A percentile compares a stretch with the other conserved stretches of the same genome.
Evolutionary conservation across 1,139 yeast genomes (phyloP).

Genomic region (Torulaspora globosa): DNA sequence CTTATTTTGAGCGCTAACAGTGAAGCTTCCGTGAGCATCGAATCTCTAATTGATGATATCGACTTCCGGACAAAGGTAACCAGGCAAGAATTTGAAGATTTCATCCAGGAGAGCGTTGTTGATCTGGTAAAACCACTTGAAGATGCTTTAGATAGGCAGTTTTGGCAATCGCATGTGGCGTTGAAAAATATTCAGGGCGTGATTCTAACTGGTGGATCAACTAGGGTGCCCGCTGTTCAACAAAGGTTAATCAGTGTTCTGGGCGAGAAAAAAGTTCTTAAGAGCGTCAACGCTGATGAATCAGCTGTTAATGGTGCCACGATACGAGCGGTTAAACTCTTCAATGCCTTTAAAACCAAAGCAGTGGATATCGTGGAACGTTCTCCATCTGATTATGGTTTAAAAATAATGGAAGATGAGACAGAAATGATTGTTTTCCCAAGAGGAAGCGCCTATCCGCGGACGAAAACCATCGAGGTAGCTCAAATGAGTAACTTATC

Average conservation of each 20-base stretch:
- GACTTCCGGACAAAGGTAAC: constrained; percentile 67
- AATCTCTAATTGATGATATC: constrained; percentile 61
- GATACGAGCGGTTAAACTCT: constrained; percentile 65
- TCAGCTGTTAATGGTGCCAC: constrained; percentile 90
- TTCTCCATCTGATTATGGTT: constrained; percentile 44
- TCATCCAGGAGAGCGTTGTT: constrained; percentile 43
- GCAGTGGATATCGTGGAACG: constrained; percentile 57
- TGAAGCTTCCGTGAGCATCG: constrained; percentile 71
- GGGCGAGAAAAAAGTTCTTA: constrained; percentile 64
- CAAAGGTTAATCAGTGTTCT: constrained; percentile 50
- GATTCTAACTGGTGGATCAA: constrained; percentile 84
- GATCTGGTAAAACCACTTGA: constrained; percentile 54
- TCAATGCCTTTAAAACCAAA: constrained; percentile 58
- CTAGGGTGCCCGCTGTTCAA: constrained; percentile 87
- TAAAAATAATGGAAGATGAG: constrained; percentile 39
- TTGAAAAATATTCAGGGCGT: constrained; percentile 56
- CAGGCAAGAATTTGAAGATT: constrained; percentile 73
- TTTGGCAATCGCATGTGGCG: constrained; percentile 31
- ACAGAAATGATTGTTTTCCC: constrained; percentile 39
- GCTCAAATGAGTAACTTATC: constrained; percentile 22
- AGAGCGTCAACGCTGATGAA: constrained; percentile 93
- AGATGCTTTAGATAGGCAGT: constrained; percentile 45
- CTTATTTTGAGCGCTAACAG: constrained; percentile 78
- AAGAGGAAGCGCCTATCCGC: constrained; percentile 40
- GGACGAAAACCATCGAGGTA: constrained; percentile 12